These are phyloP conservation scores for Kentomonas sorsogonicus DNA, from an alignment of 208 protist species.

Conservation along the genomic window DNA sequence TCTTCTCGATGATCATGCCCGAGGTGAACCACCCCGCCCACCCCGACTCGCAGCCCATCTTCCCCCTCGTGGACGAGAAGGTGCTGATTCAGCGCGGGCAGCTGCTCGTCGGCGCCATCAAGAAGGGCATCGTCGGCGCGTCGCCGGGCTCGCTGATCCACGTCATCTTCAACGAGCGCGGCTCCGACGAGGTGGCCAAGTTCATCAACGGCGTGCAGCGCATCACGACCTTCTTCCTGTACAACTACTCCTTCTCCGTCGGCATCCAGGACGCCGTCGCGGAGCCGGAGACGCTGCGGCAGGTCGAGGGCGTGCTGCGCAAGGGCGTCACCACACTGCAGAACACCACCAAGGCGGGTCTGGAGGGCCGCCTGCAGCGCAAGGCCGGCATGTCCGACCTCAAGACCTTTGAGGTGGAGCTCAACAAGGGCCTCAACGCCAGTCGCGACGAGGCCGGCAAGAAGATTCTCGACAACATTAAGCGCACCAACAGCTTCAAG, in stretches of 20 bases:
- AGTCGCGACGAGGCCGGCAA: constrained; percentile 89
- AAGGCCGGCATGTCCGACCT: constrained; percentile 94
- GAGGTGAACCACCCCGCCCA: constrained; percentile 86
- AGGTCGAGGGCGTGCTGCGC: constrained; percentile 90
- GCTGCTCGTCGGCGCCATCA: constrained; percentile 86
- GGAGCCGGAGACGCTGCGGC: constrained; percentile 83
- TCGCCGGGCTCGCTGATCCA: constrained; percentile 93
- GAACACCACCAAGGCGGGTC: constrained; percentile 88
- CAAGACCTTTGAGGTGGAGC: constrained; percentile 98
- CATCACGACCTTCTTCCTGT: constrained; percentile 97
- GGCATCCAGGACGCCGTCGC: constrained; percentile 98
- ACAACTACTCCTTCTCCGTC: constrained; percentile 96
- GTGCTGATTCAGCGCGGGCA: constrained; percentile 92
- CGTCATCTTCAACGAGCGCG: constrained; percentile 96
- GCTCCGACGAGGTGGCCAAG: constrained; percentile 89
- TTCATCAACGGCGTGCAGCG: constrained; percentile 94
- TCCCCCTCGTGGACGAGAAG: constrained; percentile 78
- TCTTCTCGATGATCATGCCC: constrained; percentile 97
- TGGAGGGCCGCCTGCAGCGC: constrained; percentile 90
- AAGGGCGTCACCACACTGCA: constrained; percentile 88
- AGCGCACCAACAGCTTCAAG: constrained; percentile 93
- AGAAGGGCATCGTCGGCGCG: constrained; percentile 89
- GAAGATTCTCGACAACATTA: constrained; percentile 75
- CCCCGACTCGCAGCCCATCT: constrained; percentile 50
- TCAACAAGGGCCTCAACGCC: constrained; percentile 95